Percentiles rank a stretch among this genome's conserved stretches.
Conservation (phyloP, 306 rosid species). For the Vachellia pachyceras region DNA sequence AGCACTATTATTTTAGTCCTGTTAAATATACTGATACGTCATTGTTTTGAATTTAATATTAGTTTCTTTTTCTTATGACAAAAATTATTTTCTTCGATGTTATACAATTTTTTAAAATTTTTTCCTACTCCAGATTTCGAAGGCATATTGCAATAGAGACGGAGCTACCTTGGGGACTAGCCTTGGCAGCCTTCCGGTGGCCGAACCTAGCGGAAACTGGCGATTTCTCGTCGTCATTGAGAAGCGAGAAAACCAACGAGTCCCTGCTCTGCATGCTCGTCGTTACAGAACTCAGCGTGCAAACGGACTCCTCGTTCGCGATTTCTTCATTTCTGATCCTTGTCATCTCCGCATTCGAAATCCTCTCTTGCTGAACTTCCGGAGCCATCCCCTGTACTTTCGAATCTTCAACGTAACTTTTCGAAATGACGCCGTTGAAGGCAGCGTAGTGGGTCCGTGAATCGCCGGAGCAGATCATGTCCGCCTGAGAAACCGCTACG, state of each 20-base stretch:
- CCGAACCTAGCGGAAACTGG: conserved; percentile 65
- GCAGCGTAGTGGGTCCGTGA: neutral
- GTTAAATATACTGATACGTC: neutral
- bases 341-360: neutral
- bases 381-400: neutral
- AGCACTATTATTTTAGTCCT: neutral
- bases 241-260: conserved; percentile 44
- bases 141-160: neutral
- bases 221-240: conserved; percentile 67
- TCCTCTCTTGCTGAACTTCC: neutral
- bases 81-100: neutral
- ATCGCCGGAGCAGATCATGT: conserved; percentile 1
- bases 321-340: neutral
- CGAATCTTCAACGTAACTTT: conserved; percentile 24
- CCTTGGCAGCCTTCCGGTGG: conserved; percentile 59
- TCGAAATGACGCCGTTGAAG: neutral
- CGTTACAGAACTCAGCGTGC: conserved; percentile 5
- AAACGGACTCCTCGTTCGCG: neutral
- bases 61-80: too few relatives aligned
- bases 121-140: neutral
- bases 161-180: conserved; percentile 71
- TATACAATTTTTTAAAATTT: neutral
- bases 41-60: neutral
- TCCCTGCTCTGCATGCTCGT: conserved; percentile 47
- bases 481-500: neutral